These are phyloP conservation scores for Corchorus capsularis DNA, from an alignment of 345 rosid species.

Conservation along the genomic window DNA sequence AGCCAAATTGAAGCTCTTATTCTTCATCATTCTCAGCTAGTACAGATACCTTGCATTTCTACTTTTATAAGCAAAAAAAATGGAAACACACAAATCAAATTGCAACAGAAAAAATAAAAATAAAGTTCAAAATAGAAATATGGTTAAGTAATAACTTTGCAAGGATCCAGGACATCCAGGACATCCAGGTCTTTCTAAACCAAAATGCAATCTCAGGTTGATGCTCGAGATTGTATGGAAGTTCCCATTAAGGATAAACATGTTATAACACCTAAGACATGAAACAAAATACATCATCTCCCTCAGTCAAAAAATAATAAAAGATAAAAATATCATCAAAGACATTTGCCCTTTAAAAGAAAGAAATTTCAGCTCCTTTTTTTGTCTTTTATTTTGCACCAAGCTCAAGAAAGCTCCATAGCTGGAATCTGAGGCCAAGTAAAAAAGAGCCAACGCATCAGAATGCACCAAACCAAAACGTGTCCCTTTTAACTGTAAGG, in stretches of 20 bases:
- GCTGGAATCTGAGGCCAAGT: not conserved
- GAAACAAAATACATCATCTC: slow-evolving; percentile 18
- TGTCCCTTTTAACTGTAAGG: not conserved
- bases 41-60: not conserved
- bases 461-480: slow-evolving; percentile 12
- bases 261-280: slow-evolving; percentile 18
- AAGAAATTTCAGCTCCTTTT: slow-evolving; percentile 7
- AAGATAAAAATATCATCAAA: slow-evolving; percentile 10
- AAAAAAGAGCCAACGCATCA: not conserved
- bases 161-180: slow-evolving; percentile 22
- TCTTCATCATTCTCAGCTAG: not conserved
- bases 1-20: not conserved
- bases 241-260: slow-evolving; percentile 7
- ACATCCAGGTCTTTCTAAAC: slow-evolving; percentile 17
- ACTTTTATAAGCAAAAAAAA: not conserved
- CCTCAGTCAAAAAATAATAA: slow-evolving; percentile 14
- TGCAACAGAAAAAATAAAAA: not conserved
- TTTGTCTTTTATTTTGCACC: not conserved
- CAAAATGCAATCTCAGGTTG: slow-evolving; percentile 20
- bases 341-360: not conserved
- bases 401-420: not conserved
- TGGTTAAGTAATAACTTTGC: slow-evolving; percentile 6
- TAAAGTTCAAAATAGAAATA: slow-evolving; percentile 1
- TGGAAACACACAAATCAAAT: not conserved
- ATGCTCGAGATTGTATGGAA: slow-evolving; percentile 3